phyloP scores from a whole-genome alignment of 371 early-diverging fungal species.

The Capillidium heterosporum region DNA sequence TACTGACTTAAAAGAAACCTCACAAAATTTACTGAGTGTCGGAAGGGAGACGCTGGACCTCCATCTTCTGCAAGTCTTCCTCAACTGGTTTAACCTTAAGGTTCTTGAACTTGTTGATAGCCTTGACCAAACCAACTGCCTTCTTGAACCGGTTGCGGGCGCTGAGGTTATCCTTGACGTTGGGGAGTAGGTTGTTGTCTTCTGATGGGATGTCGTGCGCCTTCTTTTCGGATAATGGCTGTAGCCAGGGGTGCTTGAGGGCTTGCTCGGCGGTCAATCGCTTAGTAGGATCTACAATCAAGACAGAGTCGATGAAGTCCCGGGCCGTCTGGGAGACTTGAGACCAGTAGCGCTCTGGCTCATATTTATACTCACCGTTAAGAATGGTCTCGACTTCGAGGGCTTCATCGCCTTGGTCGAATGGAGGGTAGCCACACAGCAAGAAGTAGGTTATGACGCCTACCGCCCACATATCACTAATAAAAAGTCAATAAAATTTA shows the following conservation, averaged over 20 bases:
- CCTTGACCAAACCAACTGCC: constrained; percentile 30
- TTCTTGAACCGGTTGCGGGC: constrained; percentile 55
- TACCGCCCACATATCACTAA: constrained; percentile 75
- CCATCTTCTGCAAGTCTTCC: background rate
- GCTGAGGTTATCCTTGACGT: constrained; percentile 61
- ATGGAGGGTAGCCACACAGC: constrained; percentile 78
- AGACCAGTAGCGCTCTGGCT: constrained; percentile 56
- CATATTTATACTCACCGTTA: constrained; percentile 50
- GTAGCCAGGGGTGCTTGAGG: constrained; percentile 43
- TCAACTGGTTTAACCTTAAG: background rate
- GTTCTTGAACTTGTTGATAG: constrained; percentile 11
- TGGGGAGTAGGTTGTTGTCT: constrained; percentile 38
- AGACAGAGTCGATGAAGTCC: constrained; percentile 52
- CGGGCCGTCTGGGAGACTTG: constrained; percentile 40
- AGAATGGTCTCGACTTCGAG: constrained; percentile 54
- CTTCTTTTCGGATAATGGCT: background rate
- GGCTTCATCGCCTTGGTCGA: constrained; percentile 44
- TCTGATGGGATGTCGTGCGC: background rate
- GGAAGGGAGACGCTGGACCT: no score
- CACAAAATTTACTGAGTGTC: no score
- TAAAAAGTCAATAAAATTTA: constrained; percentile 15
- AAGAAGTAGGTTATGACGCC: constrained; percentile 85
- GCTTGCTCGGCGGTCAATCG: constrained; percentile 64
- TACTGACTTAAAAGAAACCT: no score
- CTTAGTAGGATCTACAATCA: constrained; percentile 49